Evolutionary conservation across 163 green algal species (phyloP).

Genomic region (Trebouxia gelatinosa): DNA sequence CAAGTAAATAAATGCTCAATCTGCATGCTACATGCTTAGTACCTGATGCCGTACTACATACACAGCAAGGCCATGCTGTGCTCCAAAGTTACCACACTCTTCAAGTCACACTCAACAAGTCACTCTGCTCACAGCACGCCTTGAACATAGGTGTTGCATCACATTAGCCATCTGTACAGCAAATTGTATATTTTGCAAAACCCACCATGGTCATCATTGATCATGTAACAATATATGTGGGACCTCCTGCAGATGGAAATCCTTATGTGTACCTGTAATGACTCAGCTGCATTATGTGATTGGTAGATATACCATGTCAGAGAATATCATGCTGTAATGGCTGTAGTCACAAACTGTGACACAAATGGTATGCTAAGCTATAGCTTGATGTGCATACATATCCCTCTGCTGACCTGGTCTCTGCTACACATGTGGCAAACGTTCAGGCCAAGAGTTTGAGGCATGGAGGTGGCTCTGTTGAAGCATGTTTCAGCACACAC

Average conservation of each 20-base stretch:
- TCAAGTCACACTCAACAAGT: not conserved
- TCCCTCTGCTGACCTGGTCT: not conserved
- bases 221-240: too few relatives aligned
- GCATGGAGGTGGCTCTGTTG: not conserved
- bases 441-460: not conserved
- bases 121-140: not conserved
- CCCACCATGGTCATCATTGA: too few relatives aligned
- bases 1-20: slow-evolving; percentile 16
- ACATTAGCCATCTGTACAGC: not conserved
- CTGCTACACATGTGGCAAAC: not conserved
- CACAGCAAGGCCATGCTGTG: not conserved
- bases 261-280: too few relatives aligned
- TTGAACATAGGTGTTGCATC: not conserved
- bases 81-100: too few relatives aligned
- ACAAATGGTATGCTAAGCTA: not conserved
- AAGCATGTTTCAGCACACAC: not conserved
- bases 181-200: too few relatives aligned
- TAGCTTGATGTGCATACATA: not conserved
- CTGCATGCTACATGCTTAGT: too few relatives aligned
- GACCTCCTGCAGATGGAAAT: too few relatives aligned
- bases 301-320: too few relatives aligned
- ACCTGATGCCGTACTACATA: too few relatives aligned
- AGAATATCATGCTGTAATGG: too few relatives aligned
- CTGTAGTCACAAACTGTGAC: not conserved
- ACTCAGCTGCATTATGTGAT: too few relatives aligned